These are phyloP conservation scores for Aureobasidium sp. DNA, from an alignment of 2,329 filamentous ascomycete genomes.

Conservation along the genomic window DNA sequence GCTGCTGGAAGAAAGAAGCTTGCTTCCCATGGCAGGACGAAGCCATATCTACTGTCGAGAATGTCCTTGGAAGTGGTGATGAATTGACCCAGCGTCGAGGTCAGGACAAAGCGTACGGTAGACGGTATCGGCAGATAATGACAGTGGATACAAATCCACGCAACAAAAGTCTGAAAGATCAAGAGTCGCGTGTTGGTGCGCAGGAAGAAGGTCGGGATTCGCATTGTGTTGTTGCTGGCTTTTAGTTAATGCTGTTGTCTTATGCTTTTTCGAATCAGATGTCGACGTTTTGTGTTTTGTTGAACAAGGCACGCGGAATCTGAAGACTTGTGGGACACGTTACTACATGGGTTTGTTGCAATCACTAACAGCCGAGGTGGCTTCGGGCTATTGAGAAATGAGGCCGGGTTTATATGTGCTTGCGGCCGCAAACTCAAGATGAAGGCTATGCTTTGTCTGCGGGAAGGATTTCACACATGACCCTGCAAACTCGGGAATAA, in stretches of 20 bases:
- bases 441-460: neutral
- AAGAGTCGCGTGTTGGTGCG: neutral
- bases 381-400: neutral
- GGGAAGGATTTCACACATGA: neutral
- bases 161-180: conserved; percentile 5
- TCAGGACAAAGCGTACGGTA: neutral
- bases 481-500: neutral
- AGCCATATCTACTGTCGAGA: neutral
- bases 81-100: neutral
- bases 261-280: neutral
- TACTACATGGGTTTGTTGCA: neutral
- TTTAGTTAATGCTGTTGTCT: neutral
- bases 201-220: conserved; percentile 4
- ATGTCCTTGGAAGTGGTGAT: neutral
- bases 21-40: conserved; percentile 1
- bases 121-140: neutral
- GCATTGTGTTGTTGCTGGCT: neutral
- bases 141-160: neutral
- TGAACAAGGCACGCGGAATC: no score
- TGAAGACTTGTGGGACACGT: neutral
- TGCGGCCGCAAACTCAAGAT: neutral
- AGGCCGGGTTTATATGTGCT: neutral
- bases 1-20: neutral
- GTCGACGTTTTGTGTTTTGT: no score
- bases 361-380: neutral